Evolutionary conservation across 495 filamentous ascomycete species (phyloP).

Genomic region (Lineolata rhizophorae): DNA sequence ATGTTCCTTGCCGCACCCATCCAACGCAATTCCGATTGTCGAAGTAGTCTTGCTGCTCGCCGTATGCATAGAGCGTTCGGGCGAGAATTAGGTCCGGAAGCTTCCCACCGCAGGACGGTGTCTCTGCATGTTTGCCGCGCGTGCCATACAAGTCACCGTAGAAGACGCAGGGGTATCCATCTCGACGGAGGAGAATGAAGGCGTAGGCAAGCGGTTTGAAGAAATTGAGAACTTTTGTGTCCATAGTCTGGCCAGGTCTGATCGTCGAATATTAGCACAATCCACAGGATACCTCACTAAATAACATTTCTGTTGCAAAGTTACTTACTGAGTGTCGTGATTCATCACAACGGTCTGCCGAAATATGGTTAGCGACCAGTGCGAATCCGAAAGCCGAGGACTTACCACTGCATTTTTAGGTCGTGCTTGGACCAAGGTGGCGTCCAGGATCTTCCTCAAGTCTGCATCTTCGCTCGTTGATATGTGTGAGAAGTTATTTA

Average conservation of each 20-base stretch:
- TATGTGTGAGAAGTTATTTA: conserved; percentile 37
- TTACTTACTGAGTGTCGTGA: conserved; percentile 32
- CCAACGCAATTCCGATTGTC: conserved; percentile 44
- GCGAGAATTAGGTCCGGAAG: conserved; percentile 40
- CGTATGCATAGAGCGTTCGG: conserved; percentile 47
- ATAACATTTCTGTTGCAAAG: no score
- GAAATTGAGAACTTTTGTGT: conserved; percentile 14
- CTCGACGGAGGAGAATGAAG: conserved; percentile 38
- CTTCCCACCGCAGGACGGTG: conserved; percentile 34
- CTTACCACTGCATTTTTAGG: conserved; percentile 45
- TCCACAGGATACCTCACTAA: no score
- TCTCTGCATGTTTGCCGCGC: conserved; percentile 25
- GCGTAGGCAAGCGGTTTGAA: conserved; percentile 21
- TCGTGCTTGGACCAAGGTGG: conserved; percentile 31
- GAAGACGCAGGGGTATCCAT: conserved; percentile 50
- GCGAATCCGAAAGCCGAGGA: no score
- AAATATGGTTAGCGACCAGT: no score
- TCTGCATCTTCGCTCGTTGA: conserved; percentile 30
- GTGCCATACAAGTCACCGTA: conserved; percentile 62
- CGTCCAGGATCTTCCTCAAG: conserved; percentile 36
- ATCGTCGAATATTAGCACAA: no score
- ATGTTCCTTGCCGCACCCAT: conserved; percentile 39
- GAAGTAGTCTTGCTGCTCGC: conserved; percentile 46
- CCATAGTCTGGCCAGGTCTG: conserved; percentile 15
- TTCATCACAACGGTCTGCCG: conserved; percentile 30